Conservation (phyloP, 208 protist genomes). For the Vickermania ingenoplastis region DNA sequence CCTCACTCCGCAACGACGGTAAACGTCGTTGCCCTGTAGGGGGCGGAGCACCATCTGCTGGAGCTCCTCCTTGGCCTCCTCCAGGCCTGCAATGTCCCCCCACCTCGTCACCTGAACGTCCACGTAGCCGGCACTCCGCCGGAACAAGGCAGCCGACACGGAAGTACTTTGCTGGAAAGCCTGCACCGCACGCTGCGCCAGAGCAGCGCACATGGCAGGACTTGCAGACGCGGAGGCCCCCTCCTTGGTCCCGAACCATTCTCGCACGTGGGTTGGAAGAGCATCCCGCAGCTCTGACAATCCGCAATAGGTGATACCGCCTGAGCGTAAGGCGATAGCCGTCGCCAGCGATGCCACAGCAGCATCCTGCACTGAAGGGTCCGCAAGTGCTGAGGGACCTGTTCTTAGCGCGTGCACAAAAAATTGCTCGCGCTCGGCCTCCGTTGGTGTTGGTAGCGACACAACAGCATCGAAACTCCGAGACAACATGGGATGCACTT, state of each 20-base stretch:
- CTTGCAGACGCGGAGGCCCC: background rate
- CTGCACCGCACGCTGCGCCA: slow-evolving; percentile 22
- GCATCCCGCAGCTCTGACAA: slow-evolving; percentile 21
- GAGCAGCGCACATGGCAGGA: background rate
- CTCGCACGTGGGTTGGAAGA: background rate
- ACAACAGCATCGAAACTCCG: slow-evolving; percentile 37
- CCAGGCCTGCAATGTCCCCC: slow-evolving; percentile 73
- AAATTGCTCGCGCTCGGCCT: slow-evolving; percentile 36
- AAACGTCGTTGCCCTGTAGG: slow-evolving; percentile 13
- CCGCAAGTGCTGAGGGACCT: no score
- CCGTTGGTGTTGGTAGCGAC: slow-evolving; percentile 39
- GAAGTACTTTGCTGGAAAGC: slow-evolving; percentile 34
- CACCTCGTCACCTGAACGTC: slow-evolving; percentile 63
- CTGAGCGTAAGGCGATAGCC: slow-evolving; percentile 44
- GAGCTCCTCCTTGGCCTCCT: slow-evolving; percentile 35
- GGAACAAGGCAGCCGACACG: slow-evolving; percentile 35
- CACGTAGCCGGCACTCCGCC: slow-evolving; percentile 49
- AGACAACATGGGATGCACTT: slow-evolving; percentile 30
- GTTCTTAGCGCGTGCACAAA: slow-evolving; percentile 12
- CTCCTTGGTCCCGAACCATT: background rate
- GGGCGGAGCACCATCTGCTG: slow-evolving; percentile 36
- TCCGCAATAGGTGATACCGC: slow-evolving; percentile 58
- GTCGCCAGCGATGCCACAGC: slow-evolving; percentile 10
- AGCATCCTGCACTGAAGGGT: background rate
- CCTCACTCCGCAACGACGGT: slow-evolving; percentile 32